Evolutionary conservation across 805 yeast genomes (phyloP), one percentile per base, ranked within the genome.

Genomic region (Zygoascus flipseniorum): DNA sequence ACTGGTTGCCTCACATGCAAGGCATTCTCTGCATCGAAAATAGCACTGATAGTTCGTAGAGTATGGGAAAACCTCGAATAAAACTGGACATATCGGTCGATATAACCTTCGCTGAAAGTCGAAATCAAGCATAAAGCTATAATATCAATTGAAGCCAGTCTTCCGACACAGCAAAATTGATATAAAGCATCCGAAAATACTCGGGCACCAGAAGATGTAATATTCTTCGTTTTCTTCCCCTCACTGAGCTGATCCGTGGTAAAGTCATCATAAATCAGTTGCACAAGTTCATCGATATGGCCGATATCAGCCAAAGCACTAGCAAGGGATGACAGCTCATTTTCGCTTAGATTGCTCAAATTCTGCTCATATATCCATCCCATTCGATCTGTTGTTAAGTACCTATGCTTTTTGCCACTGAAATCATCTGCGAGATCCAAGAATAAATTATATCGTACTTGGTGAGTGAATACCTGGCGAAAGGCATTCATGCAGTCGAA

Each of bases 401-500:
- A 28, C 11, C 49, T 37, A 31, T 46, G 41, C 23, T 46, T 46
- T 39, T 31, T 46, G 49, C 16, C 13, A 5, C 42, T 31, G 26
- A 31, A 16, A 18, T 46, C 49, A 31, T 31, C 42, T 16, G 26
- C 20, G 3, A 46, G 41, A 16, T 46, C 49, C 20, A 31, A 11
- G 13, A n/a, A 31, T 9, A 46, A 20, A 18, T 46, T 46, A 32
- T 31, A 56, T 2, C 74, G 57, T 1, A 72, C 68, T 11, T 71
- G 71, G 46, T 62, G 62, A 1, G 79, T 66, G 31, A 78, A 61
- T 1, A 73, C 68, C 1, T 65, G 58, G 23, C 73, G 68, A 60
- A 79, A 80, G 0, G 71, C 66, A n/a, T 69, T 58, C 28, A 76
- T 56, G 1, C 69, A 62, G 43, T 67, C 62, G 37, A 76, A 54